Evolutionary conservation across 1,284 basidiomycete species (phyloP), one percentile per base, ranked within the genome.

Genomic region (Vanrija sp.): DNA sequence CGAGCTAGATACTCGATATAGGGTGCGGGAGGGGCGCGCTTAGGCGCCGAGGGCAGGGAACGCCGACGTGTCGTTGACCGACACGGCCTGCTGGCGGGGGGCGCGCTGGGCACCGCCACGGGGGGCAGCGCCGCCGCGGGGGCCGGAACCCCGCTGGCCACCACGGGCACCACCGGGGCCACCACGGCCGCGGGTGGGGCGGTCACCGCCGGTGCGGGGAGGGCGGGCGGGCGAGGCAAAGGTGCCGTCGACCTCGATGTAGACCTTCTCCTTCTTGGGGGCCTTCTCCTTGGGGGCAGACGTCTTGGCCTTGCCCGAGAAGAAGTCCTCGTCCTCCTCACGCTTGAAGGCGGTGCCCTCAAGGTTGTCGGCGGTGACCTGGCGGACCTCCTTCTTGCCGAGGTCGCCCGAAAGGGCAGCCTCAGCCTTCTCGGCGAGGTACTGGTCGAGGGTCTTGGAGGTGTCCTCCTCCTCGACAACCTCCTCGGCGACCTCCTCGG

Each of bases 381-480:
- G 56, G 51, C 67, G 64, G 53, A 56, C 61, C 59, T 63, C 63
- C 58, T 65, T 62, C 59, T 62, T 57, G 56, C 48, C 54, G 49
- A 65, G 59, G 39, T 39, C 37, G 45, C 59, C 62, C 47, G 51
- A 57, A 41, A 66, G 56, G 53, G 68, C 68, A 42, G 60, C 54
- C 48, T 67, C 62, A 46, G 73, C 71, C 54, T 64, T 62, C 67
- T 76, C 73, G 57, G 75, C 74, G 49, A 76, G 66, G 72, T 72
- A 77, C 59, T 76, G 69, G 56, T 76, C 76, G 69, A 76, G 75
- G 39, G 74, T 70, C 69, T 77, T 75, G 60, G 90, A 94, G 77
- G 92, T 90, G 79, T 96, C 93, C 76, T 93, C 90, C 75, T 94
- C 90, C 75, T 96, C 92, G 82, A 86, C 63, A 47, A 66, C 65